phyloP scores from a whole-genome alignment of 2,329 filamentous ascomycete genomes.

The Penicillium aurantiogriseum region DNA sequence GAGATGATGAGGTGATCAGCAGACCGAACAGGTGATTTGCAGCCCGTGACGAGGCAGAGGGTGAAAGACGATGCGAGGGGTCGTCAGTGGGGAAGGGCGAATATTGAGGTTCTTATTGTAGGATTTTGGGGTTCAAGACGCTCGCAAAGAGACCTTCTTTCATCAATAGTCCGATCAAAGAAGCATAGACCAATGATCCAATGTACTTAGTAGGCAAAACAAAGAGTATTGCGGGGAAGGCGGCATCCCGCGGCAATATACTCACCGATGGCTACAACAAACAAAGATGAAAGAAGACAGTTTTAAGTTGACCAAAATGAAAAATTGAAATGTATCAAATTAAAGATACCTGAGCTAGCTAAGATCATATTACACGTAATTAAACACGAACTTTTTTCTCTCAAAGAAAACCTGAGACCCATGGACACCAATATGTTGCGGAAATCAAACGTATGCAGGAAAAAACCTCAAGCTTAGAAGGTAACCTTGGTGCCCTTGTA shows the following conservation, averaged over 20 bases:
- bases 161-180: neutral
- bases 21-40: constrained; percentile 27
- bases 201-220: neutral
- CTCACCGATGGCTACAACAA: neutral
- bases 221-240: constrained; percentile 12
- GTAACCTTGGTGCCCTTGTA: constrained; percentile 80
- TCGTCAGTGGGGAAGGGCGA: neutral
- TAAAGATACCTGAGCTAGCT: constrained; percentile 14
- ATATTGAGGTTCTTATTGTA: neutral
- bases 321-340: constrained; percentile 20
- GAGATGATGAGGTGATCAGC: constrained; percentile 28
- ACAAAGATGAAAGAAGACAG: neutral
- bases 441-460: constrained; percentile 16
- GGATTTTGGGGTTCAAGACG: neutral
- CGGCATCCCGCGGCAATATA: constrained; percentile 10
- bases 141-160: neutral
- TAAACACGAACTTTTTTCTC: constrained; percentile 24
- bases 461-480: constrained; percentile 49
- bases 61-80: constrained; percentile 10
- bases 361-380: constrained; percentile 15
- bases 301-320: neutral
- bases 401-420: constrained; percentile 19
- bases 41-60: constrained; percentile 18
- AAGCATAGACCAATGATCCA: neutral
- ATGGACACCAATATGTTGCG: constrained; percentile 21